phyloP scores from a whole-genome alignment of 2,329 filamentous ascomycete genomes.

The Aschersonia sp. region DNA sequence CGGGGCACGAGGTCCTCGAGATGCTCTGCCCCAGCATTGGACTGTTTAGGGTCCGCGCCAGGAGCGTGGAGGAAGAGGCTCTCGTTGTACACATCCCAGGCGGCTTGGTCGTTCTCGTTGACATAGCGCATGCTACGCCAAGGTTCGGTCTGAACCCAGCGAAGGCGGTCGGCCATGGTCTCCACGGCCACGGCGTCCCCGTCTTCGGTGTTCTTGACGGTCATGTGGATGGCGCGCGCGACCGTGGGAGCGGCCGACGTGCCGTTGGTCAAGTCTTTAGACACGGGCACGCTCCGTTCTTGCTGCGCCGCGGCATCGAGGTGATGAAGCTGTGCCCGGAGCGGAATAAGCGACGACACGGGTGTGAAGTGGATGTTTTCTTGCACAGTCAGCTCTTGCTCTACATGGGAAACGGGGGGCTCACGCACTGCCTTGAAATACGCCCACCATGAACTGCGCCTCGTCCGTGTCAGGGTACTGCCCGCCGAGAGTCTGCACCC shows the following conservation, averaged over 20 bases:
- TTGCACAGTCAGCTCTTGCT: constrained; percentile 15
- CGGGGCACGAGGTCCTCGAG: constrained; percentile 23
- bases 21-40: constrained; percentile 7
- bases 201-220: constrained; percentile 63
- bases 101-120: constrained; percentile 63
- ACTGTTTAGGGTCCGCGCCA: constrained; percentile 1
- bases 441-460: constrained; percentile 80
- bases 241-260: constrained; percentile 31
- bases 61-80: constrained; percentile 37
- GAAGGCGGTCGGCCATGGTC: constrained; percentile 63
- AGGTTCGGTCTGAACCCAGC: constrained; percentile 63
- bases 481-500: constrained; percentile 74
- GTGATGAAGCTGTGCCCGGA: constrained; percentile 86
- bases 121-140: constrained; percentile 73
- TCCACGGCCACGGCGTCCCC: constrained; percentile 51
- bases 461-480: constrained; percentile 56
- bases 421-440: constrained; percentile 66
- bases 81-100: constrained; percentile 64
- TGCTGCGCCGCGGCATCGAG: constrained; percentile 73
- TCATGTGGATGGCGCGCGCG: constrained; percentile 72
- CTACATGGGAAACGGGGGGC: not conserved
- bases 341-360: constrained; percentile 68
- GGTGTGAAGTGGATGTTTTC: constrained; percentile 79
- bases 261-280: constrained; percentile 17
- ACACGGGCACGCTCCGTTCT: constrained; percentile 31